Base-by-base conservation (phyloP, 2,329 filamentous ascomycete species). In the Thelonectria discophora region DNA sequence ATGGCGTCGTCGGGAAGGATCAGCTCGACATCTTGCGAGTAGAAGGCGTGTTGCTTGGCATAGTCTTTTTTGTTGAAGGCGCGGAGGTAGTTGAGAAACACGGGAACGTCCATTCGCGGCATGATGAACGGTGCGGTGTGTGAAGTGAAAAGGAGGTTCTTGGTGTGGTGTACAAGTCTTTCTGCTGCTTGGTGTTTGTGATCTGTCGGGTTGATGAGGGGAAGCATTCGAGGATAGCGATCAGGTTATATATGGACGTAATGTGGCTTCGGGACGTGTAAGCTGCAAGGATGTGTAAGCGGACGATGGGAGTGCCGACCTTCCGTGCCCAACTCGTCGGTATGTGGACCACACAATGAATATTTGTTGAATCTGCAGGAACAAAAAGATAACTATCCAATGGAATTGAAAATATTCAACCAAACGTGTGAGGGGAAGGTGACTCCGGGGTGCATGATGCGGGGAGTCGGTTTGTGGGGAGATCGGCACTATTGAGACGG, bases 51-150 rank as follows among this genome's bases (percentile, higher is more conserved):
- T 17, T 59, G 43, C 6, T 34, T 34, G 32, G 15, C 5, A 13
- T 59, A 59, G 21, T 54, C 42, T 11, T 48, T 53, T 13, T 53
- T 54, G 49, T 59, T 54, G 30, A 59, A 59, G 11, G 56, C 49
- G 3, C 49, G 49, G 3, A 54, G 5, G 32, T 59, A 54, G 13
- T 49, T 6, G n/a, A 59, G 34, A 32, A 59, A 54, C 37, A 50
- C 37, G 12, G 45, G 8, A 4, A 54, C n/a, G 8, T 46, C 34
- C 12, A 54, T 3, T n/a, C 20, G 42, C 11, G 42, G 20, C 42
- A 59, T 59, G n/a, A 5, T 53, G 24, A 17, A 17, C 3, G n/a
- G 4, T 4, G 34, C 15, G 34, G 5, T 8, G 12, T 37, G 15
- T 37, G 34, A 3, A 15, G 34, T 13, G 7, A 7, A 11, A 11